Evolutionary conservation across 2,329 filamentous ascomycete genomes (phyloP).

Genomic region (Fusarium sp.): DNA sequence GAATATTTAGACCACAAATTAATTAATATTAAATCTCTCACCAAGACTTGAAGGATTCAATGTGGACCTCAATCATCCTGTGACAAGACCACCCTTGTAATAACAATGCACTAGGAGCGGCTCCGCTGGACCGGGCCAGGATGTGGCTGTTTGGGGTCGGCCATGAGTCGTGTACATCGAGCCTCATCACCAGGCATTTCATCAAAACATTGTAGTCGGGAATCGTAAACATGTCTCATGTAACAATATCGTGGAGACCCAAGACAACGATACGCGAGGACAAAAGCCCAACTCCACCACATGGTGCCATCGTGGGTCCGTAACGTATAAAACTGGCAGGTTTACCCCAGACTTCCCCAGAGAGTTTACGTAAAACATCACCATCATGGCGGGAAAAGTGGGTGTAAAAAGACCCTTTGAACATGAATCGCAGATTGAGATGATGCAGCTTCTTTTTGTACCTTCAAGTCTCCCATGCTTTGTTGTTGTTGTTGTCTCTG

Average conservation of each 20-base stretch:
- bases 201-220: accelerated
- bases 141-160: constrained; percentile 1
- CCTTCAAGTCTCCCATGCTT: not conserved
- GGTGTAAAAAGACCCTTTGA: not conserved
- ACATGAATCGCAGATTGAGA: too few relatives aligned
- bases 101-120: constrained; percentile 11
- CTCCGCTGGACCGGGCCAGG: constrained; percentile 26
- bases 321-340: not conserved
- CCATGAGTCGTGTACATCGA: not conserved
- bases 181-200: not conserved
- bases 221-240: not conserved
- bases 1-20: constrained; percentile 1
- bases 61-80: not conserved
- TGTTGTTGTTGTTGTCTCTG: too few relatives aligned
- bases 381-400: not conserved
- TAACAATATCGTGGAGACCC: not conserved
- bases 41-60: not conserved
- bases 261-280: not conserved
- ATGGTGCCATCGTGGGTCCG: not conserved
- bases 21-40: constrained; percentile 1
- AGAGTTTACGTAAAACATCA: not conserved
- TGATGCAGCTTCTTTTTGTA: too few relatives aligned
- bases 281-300: not conserved
- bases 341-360: not conserved
- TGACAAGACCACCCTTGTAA: constrained; percentile 7